Percentiles rank a stretch among this genome's conserved stretches.
phyloP scores from a whole-genome alignment of 805 yeast genomes.

The Ogataea ganodermae region DNA sequence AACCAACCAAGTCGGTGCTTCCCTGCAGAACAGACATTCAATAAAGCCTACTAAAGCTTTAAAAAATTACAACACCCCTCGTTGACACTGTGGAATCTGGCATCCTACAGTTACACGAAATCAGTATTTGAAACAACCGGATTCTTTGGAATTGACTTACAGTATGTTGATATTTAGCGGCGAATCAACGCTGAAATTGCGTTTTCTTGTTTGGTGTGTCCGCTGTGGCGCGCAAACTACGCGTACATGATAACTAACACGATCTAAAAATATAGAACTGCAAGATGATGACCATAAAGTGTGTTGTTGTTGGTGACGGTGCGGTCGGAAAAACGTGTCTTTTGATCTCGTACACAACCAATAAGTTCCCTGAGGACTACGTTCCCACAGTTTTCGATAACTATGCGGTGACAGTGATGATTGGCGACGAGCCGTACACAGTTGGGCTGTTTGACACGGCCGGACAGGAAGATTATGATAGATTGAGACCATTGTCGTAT shows the following conservation, averaged over 20 bases:
- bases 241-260: no score
- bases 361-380: slow-evolving; percentile 96
- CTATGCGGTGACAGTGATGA: slow-evolving; percentile 92
- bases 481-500: slow-evolving; percentile 93
- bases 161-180: neutral
- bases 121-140: neutral
- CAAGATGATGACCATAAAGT: slow-evolving; percentile 68
- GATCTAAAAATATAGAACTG: neutral
- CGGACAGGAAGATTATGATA: slow-evolving; percentile 98
- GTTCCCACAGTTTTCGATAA: slow-evolving; percentile 98
- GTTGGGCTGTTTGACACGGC: slow-evolving; percentile 98
- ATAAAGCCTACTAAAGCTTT: neutral
- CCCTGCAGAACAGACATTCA: neutral
- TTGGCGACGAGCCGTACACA: slow-evolving; percentile 97
- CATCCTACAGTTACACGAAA: slow-evolving; percentile 8
- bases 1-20: neutral
- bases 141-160: neutral
- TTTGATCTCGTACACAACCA: slow-evolving; percentile 92
- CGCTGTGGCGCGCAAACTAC: no score
- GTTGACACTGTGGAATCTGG: slow-evolving; percentile 8
- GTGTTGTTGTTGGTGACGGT: slow-evolving; percentile 99
- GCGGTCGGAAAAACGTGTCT: slow-evolving; percentile 98
- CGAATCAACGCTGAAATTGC: no score
- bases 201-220: no score
- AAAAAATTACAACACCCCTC: neutral